These are phyloP conservation scores for Kentomonas sorsogonicus DNA, from an alignment of 208 protist species.

Conservation along the genomic window DNA sequence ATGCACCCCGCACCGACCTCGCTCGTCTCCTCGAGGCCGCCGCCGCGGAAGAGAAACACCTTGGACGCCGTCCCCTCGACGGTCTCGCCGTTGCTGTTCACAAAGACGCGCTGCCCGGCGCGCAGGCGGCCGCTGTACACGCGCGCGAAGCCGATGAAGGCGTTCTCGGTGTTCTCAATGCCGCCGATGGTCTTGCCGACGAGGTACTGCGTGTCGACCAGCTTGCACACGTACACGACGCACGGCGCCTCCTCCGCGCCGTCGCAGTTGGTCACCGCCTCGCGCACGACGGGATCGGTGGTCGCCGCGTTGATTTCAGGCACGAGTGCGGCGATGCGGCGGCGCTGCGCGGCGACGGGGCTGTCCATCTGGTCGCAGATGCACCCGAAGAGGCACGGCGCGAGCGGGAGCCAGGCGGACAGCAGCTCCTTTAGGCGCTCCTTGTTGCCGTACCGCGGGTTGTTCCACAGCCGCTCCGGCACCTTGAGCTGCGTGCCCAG, in stretches of 20 bases:
- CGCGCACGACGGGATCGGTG: slow-evolving; percentile 22
- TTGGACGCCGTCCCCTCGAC: slow-evolving; percentile 47
- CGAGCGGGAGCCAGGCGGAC: slow-evolving; percentile 92
- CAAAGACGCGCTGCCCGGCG: slow-evolving; percentile 81
- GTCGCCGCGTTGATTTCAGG: slow-evolving; percentile 52
- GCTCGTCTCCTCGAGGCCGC: slow-evolving; percentile 83
- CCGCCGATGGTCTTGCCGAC: slow-evolving; percentile 45
- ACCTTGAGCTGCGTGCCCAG: slow-evolving; percentile 66
- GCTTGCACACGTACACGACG: slow-evolving; percentile 80
- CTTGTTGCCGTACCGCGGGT: slow-evolving; percentile 51
- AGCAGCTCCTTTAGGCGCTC: slow-evolving; percentile 85
- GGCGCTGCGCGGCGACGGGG: slow-evolving; percentile 80
- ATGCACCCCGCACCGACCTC: slow-evolving; percentile 77
- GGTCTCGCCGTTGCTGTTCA: slow-evolving; percentile 69
- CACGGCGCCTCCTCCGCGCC: slow-evolving; percentile 55
- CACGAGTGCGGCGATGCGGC: slow-evolving; percentile 61
- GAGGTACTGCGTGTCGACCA: slow-evolving; percentile 84
- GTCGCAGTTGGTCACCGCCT: slow-evolving; percentile 60
- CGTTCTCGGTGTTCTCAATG: slow-evolving; percentile 51
- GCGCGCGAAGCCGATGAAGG: slow-evolving; percentile 95
- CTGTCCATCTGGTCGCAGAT: slow-evolving; percentile 84
- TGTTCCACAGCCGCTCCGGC: slow-evolving; percentile 66
- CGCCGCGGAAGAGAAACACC: slow-evolving; percentile 93
- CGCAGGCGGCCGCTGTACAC: slow-evolving; percentile 94
- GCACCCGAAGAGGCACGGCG: slow-evolving; percentile 82